Percentiles rank a stretch among this genome's conserved stretches.
Evolutionary conservation across 2,329 filamentous ascomycete species (phyloP).

Genomic region (Cadophora sp.): DNA sequence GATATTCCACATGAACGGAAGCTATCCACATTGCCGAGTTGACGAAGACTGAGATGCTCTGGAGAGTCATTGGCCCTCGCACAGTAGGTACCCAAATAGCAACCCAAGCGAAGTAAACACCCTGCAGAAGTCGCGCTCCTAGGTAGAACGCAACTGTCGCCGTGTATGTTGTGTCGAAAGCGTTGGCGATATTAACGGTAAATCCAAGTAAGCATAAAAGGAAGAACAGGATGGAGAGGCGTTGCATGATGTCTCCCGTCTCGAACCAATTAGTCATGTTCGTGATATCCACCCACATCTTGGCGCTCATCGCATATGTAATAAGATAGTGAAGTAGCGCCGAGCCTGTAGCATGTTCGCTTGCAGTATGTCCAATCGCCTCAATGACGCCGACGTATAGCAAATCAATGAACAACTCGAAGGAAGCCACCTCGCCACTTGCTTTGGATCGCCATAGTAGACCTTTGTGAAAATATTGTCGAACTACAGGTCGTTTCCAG

Average conservation of each 20-base stretch:
- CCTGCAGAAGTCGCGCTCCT: not conserved
- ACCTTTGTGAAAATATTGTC: constrained; percentile 1
- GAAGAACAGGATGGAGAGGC: not conserved
- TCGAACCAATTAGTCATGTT: constrained; percentile 1
- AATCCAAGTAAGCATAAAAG: not conserved
- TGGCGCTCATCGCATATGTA: not conserved
- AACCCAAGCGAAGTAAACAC: constrained; percentile 6
- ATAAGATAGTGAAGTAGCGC: not conserved
- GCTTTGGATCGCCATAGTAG: constrained; percentile 1
- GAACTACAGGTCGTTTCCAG: not conserved
- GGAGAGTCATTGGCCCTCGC: not conserved
- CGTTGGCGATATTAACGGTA: not conserved
- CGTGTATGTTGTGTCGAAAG: constrained; percentile 3
- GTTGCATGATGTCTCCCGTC: not conserved
- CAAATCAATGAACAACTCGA: not conserved
- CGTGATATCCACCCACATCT: constrained; percentile 3
- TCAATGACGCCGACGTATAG: not conserved
- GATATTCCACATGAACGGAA: not conserved
- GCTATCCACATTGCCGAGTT: not conserved
- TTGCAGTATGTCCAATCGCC: constrained; percentile 6
- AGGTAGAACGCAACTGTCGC: not conserved
- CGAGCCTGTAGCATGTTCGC: not conserved
- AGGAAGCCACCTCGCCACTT: not conserved
- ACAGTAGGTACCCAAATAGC: not conserved
- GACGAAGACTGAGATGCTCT: not conserved